Conservation (phyloP, 257 asterid species). For the Rehmannia glutinosa region DNA sequence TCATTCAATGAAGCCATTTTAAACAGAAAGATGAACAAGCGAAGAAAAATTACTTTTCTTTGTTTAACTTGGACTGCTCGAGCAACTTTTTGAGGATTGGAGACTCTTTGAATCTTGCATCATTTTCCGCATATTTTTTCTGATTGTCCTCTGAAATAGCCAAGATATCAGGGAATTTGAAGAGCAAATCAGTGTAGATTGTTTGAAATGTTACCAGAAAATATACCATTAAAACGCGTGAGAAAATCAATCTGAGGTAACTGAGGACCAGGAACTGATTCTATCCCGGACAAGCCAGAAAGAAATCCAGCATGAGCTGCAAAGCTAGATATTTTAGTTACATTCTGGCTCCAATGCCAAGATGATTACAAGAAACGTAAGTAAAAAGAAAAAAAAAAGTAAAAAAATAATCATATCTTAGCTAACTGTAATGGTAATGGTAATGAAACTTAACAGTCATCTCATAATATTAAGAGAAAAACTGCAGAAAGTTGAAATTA, state of each 20-base stretch:
- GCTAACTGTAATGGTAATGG: background rate
- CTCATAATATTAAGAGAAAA: background rate
- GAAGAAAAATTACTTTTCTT: constrained; percentile 56
- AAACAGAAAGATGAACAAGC: background rate
- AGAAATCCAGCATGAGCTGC: constrained; percentile 94
- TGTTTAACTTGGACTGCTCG: constrained; percentile 66
- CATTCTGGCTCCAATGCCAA: constrained; percentile 22
- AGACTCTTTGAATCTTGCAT: constrained; percentile 82
- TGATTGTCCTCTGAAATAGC: constrained; percentile 72
- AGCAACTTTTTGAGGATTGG: constrained; percentile 83
- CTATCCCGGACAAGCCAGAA: constrained; percentile 76
- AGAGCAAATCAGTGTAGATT: background rate
- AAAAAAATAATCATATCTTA: background rate
- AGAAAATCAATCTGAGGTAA: constrained; percentile 78
- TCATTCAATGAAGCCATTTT: background rate
- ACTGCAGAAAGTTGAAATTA: background rate
- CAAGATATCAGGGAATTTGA: background rate
- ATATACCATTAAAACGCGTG: constrained; percentile 69
- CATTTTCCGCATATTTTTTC: constrained; percentile 81
- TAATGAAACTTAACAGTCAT: background rate
- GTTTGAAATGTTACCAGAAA: background rate
- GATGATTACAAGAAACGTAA: constrained; percentile 12
- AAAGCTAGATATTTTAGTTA: constrained; percentile 24
- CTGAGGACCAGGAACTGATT: constrained; percentile 94
- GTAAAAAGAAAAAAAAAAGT: background rate